Conservation (phyloP, 2,329 filamentous ascomycete species). For the Trichoderma pleuroti region DNA sequence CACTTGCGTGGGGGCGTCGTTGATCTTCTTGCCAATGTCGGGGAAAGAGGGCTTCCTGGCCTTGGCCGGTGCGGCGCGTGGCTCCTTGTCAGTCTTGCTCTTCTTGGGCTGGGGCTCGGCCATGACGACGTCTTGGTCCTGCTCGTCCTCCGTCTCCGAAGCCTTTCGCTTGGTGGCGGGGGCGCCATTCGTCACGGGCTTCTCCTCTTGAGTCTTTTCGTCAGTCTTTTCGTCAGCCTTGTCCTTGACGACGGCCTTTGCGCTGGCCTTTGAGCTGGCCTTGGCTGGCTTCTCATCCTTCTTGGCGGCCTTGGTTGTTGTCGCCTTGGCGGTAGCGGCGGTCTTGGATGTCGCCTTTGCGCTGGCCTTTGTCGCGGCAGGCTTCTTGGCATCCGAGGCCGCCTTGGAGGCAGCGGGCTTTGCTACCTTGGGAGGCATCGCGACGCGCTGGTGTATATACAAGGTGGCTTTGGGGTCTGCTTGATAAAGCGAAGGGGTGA, state of each 20-base stretch:
- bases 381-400: constrained; percentile 27
- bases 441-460: constrained; percentile 19
- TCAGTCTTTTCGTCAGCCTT: constrained; percentile 26
- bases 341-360: constrained; percentile 18
- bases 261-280: constrained; percentile 21
- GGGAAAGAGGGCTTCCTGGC: constrained; percentile 52
- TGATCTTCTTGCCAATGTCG: constrained; percentile 64
- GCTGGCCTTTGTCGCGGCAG: constrained; percentile 20
- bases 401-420: constrained; percentile 25
- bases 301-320: constrained; percentile 29
- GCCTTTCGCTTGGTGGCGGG: constrained; percentile 29
- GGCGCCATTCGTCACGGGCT: constrained; percentile 30
- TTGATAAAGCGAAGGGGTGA: constrained; percentile 2
- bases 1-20: constrained; percentile 39
- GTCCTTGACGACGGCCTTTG: constrained; percentile 23
- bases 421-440: constrained; percentile 32
- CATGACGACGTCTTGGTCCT: constrained; percentile 22
- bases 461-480: not conserved
- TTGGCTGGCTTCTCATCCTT: constrained; percentile 21
- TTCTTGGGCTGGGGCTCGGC: constrained; percentile 25
- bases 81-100: constrained; percentile 24
- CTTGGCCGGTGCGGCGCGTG: constrained; percentile 36
- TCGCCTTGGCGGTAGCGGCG: constrained; percentile 27
- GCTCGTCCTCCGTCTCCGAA: constrained; percentile 28
- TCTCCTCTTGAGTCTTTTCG: constrained; percentile 40